These are phyloP conservation scores for Fusarium sp. DNA, from an alignment of 2,329 filamentous ascomycete species.

Conservation along the genomic window DNA sequence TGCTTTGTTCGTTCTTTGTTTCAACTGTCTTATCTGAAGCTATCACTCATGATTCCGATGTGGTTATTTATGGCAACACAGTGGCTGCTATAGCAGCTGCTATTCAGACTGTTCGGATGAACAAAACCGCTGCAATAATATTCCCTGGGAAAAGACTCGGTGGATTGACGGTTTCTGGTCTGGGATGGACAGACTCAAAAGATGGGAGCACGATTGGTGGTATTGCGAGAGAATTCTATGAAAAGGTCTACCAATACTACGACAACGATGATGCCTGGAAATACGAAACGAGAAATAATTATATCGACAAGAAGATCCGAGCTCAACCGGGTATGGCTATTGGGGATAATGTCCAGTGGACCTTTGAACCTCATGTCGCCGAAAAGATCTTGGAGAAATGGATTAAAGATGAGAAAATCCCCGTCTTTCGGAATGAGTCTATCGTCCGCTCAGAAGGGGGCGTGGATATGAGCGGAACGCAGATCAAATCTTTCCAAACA, in stretches of 20 bases:
- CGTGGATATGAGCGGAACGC: conserved; percentile 11
- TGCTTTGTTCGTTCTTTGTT: neutral
- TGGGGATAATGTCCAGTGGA: conserved; percentile 35
- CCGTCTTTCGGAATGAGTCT: conserved; percentile 29
- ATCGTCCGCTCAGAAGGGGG: conserved; percentile 13
- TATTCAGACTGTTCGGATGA: conserved; percentile 35
- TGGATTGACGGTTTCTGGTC: conserved; percentile 31
- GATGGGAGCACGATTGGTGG: conserved; percentile 36
- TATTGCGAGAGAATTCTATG: conserved; percentile 36
- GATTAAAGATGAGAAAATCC: conserved; percentile 33
- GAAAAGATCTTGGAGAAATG: conserved; percentile 33
- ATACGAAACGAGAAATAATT: conserved; percentile 22
- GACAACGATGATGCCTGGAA: conserved; percentile 1
- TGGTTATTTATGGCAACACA: conserved; percentile 38
- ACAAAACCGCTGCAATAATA: conserved; percentile 27
- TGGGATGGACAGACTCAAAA: conserved; percentile 40
- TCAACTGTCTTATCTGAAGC: neutral
- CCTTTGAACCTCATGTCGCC: conserved; percentile 35
- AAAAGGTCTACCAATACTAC: conserved; percentile 30
- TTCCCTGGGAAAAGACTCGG: conserved; percentile 27
- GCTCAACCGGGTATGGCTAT: conserved; percentile 36
- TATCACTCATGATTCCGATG: conserved; percentile 21
- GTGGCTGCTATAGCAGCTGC: conserved; percentile 36
- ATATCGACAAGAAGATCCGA: conserved; percentile 19
- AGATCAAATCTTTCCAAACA: conserved; percentile 27